Conservation (phyloP, 345 rosid species). For the Draba incana region DNA sequence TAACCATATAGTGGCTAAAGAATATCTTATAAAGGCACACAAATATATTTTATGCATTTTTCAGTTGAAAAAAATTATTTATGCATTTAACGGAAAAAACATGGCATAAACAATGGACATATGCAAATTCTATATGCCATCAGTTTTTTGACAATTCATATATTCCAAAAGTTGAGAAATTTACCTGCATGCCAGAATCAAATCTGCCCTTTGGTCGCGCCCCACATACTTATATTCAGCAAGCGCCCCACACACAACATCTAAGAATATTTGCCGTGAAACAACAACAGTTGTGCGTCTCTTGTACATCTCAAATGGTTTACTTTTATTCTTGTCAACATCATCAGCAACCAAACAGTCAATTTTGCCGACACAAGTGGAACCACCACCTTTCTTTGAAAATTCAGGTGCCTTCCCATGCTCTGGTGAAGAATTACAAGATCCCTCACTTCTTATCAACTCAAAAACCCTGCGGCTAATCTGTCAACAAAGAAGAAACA, state of each 20-base stretch:
- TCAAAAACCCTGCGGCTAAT: conserved; percentile 87
- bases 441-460: conserved; percentile 59
- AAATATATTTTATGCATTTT: background rate
- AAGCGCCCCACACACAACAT: conserved; percentile 79
- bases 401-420: conserved; percentile 48
- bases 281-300: conserved; percentile 82
- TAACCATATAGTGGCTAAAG: background rate
- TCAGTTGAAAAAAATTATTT: background rate
- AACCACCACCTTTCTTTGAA: conserved; percentile 41
- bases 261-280: conserved; percentile 66
- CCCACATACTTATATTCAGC: conserved; percentile 95
- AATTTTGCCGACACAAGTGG: conserved; percentile 34
- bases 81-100: background rate
- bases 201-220: conserved; percentile 91
- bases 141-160: conserved; percentile 13
- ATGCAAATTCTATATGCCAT: conserved; percentile 28
- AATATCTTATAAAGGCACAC: conserved; percentile 19
- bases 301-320: conserved; percentile 86
- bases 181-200: conserved; percentile 97
- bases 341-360: conserved; percentile 41
- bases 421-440: conserved; percentile 46
- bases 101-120: conserved; percentile 9
- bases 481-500: conserved; percentile 46
- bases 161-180: conserved; percentile 18
- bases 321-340: conserved; percentile 47